Evolutionary conservation across 805 yeast species (phyloP), one percentile per base, ranked within the genome.

Genomic region (Ogataea populi-albae): DNA sequence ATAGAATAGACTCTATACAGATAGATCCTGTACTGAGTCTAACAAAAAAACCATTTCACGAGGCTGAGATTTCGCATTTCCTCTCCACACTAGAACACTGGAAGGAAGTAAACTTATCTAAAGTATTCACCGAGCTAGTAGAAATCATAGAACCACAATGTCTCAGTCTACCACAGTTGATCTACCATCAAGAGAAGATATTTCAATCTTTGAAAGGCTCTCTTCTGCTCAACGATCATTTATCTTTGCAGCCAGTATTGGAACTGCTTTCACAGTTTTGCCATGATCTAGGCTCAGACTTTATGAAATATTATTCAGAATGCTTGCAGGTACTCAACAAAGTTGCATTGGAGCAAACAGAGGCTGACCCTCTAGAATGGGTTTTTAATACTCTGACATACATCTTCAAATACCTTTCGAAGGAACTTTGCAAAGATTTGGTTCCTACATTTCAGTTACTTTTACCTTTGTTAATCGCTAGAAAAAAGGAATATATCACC

Each of bases 281-380:
- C 26, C 96, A 86, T 50, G 98, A 91, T 64, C 64, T 91, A 43
- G 97, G 96, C 7, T 81, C 91, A 2, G 98, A 91, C 48, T 93
- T 89, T 53, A 72, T 87, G 66, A 48, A 52, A 12, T 87, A 66
- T 52, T 88, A 86, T 52, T 64, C 64, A 2, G 55, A 61, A 17
- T 62, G 87, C 1, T 61, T 91, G 30, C 46, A 52, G 0, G 47
- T 73, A 17, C 67, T 89, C 26, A 72, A 71, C 4, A 56, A 64
- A 1, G 54, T 86, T 38, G 68, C 77, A 0, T 33, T 57, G 36
- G 64, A 34, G 69, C 85, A 69, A 40, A 58, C 69, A 15, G 69
- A 81, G 34, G 69, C 86, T 1, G 73, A 76, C 42, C 71, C 79
- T 0, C 68, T 91, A 26, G 96, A 93, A 59, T 79, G 86, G 82